Base-by-base conservation (phyloP, 1,284 basidiomycete genomes). In the Ganoderma leucocontextum region DNA sequence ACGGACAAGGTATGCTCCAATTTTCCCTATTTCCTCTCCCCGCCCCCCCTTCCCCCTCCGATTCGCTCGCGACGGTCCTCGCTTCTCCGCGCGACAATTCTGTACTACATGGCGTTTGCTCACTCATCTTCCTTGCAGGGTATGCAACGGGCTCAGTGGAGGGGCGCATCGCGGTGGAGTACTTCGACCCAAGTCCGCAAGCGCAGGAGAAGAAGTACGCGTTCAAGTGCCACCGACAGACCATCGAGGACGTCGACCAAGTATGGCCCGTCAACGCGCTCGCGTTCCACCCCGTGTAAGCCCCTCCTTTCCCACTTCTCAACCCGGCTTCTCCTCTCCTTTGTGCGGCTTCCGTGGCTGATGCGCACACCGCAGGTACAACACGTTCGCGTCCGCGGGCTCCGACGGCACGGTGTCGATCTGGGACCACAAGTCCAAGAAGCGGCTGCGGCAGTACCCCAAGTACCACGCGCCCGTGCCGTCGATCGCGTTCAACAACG, bases 231-330 rank as follows among this genome's bases (percentile, higher is more conserved):
- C 97, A 99, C 78, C 87, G 97, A 22, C 92, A 96, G 77, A 91
- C 93, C 1, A 90, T 96, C 63, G 91, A 95, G 60, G 94, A 94
- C 44, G 92, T 94, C n/a, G 98, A 99, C 78, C 94, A 96, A 72
- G 96, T 99, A n/a, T 99, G 96, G 89, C 96, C 97, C 0, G 97
- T 99, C 72, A 98, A 99, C 77, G 89, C 94, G 0, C 86, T 99
- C 39, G 95, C 95, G 0, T 99, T 99, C 83, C 96, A 99, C 76
- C 96, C 97, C 0, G 83, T 87, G 87, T 96, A 78, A 72, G 91
- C 35, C 19, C 38, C 17, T 4, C 29, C 25, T 10, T 19, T 22
- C 29, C 25, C 13, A 1, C 4, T 13, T 10, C 39, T 17, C 47
- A 15, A 9, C 17, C 22, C 47, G 9, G 49, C 38, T 67, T 59